Evolutionary conservation across 2,329 filamentous ascomycete species (phyloP).

Genomic region (Anthostomella pinea): DNA sequence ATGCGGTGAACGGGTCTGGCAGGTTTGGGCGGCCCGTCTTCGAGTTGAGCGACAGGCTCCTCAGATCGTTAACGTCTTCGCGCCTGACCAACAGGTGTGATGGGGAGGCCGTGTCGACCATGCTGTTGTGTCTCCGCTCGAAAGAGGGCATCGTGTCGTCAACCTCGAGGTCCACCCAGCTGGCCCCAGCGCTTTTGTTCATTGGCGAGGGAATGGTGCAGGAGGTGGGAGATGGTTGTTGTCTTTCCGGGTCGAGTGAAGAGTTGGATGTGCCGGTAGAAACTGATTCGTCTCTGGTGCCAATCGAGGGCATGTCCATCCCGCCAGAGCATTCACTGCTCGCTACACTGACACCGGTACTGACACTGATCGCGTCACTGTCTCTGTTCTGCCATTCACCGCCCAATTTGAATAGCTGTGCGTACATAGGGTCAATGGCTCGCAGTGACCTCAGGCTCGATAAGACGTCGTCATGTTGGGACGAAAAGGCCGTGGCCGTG

Average conservation of each 20-base stretch:
- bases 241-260: constrained; percentile 37
- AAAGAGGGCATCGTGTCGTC: constrained; percentile 19
- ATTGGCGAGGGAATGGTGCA: constrained; percentile 18
- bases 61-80: constrained; percentile 13
- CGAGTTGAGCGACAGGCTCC: constrained; percentile 23
- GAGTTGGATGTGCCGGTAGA: constrained; percentile 40
- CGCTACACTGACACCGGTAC: too few relatives aligned
- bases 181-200: constrained; percentile 22
- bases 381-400: constrained; percentile 19
- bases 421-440: constrained; percentile 23
- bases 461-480: constrained; percentile 12
- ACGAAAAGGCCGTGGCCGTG: constrained; percentile 11
- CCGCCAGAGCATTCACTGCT: constrained; percentile 36
- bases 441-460: constrained; percentile 24
- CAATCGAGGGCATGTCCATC: constrained; percentile 32
- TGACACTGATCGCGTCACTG: constrained; percentile 32
- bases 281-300: constrained; percentile 37
- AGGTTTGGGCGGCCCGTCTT: constrained; percentile 7
- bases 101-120: constrained; percentile 21
- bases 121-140: constrained; percentile 24
- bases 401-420: constrained; percentile 22
- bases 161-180: constrained; percentile 32
- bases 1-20: constrained; percentile 10
- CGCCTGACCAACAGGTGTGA: constrained; percentile 10
- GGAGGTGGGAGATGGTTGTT: constrained; percentile 15